Conservation (phyloP, 2,329 filamentous ascomycete genomes). For the Pseudogymnoascus sp. region DNA sequence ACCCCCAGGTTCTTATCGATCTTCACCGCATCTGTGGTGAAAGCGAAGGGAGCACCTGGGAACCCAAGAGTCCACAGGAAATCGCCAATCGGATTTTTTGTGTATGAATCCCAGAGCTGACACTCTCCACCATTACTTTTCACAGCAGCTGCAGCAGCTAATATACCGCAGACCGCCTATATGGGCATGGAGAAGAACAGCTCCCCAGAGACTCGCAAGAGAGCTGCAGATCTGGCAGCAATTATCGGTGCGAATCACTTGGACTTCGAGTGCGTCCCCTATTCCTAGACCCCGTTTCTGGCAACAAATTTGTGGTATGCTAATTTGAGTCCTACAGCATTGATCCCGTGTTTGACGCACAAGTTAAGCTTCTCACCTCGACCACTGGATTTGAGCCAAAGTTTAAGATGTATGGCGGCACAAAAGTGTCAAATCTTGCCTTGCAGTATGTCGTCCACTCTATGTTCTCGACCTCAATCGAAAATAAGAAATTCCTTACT, state of each 20-base stretch:
- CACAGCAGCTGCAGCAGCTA: neutral
- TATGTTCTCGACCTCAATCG: neutral
- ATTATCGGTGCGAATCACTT: conserved; percentile 61
- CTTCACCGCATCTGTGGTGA: conserved; percentile 47
- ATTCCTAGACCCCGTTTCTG: neutral
- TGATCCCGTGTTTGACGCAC: conserved; percentile 56
- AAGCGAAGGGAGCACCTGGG: conserved; percentile 38
- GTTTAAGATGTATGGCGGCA: conserved; percentile 55
- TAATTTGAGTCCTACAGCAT: conserved; percentile 37
- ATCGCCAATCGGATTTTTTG: conserved; percentile 51
- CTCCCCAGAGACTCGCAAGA: conserved; percentile 56
- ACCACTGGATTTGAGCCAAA: conserved; percentile 54
- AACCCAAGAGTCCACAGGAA: conserved; percentile 41
- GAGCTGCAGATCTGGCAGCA: conserved; percentile 54
- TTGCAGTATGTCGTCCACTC: conserved; percentile 40
- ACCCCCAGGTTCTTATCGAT: conserved; percentile 46
- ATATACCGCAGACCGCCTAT: conserved; percentile 46
- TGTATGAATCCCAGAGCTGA: neutral
- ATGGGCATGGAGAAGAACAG: conserved; percentile 64
- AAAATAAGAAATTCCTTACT: too few relatives aligned
- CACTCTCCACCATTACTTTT: neutral
- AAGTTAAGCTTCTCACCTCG: conserved; percentile 51
- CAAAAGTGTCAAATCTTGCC: conserved; percentile 42
- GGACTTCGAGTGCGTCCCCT: conserved; percentile 48
- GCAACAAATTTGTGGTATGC: neutral